Percentiles rank a stretch among this genome's conserved stretches.
phyloP scores from a whole-genome alignment of 2,329 filamentous ascomycete genomes.

The Zasmidium cellare region DNA sequence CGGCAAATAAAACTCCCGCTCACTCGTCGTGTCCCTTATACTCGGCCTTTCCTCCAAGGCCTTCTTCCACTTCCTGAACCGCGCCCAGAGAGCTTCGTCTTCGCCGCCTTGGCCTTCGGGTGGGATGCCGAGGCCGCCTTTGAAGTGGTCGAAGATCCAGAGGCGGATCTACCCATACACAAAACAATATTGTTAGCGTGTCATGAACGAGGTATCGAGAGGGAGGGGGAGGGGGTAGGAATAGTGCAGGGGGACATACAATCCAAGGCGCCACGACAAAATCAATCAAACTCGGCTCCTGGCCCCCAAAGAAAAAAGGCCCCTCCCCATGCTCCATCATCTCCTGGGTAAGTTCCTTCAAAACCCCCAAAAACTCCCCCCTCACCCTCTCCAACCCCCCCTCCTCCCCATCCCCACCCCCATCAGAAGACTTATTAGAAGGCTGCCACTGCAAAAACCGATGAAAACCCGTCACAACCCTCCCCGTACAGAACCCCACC shows the following conservation, averaged over 20 bases:
- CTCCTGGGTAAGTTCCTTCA: conserved; percentile 62
- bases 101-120: conserved; percentile 48
- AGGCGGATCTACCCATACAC: conserved; percentile 46
- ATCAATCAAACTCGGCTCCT: conserved; percentile 67
- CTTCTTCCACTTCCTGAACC: conserved; percentile 65
- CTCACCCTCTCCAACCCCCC: conserved; percentile 53
- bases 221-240: not conserved
- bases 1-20: conserved; percentile 64
- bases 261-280: conserved; percentile 73
- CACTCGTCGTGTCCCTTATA: conserved; percentile 67
- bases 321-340: conserved; percentile 62
- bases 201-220: conserved; percentile 1
- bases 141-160: conserved; percentile 76
- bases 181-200: not conserved
- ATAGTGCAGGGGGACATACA: conserved; percentile 34
- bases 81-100: conserved; percentile 60
- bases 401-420: too few species aligned
- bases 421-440: too few species aligned
- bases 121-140: conserved; percentile 55
- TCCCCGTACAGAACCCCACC: conserved; percentile 69
- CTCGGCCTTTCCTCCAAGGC: conserved; percentile 62
- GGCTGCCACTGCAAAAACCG: conserved; percentile 55
- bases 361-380: conserved; percentile 56
- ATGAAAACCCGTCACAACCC: conserved; percentile 71
- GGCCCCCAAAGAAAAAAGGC: conserved; percentile 69